A percentile compares a stretch with the other conserved stretches of the same genome.
Conservation (phyloP, 192 early-diverging fungal species). For the Backusella psychrophila region DNA sequence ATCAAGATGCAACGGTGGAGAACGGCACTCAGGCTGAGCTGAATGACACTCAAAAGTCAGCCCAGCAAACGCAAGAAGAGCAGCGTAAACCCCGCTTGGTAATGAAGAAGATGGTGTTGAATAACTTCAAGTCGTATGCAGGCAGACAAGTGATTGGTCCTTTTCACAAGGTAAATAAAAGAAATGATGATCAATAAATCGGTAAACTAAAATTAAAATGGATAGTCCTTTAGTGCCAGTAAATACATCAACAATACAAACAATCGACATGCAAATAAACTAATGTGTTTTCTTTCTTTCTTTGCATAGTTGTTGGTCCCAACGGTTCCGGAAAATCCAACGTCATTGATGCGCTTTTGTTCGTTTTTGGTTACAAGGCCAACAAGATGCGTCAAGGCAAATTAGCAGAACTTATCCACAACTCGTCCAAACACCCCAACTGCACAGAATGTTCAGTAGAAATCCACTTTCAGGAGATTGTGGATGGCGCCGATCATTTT, state of each 20-base stretch:
- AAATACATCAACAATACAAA: neutral
- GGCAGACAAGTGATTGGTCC: conserved; percentile 91
- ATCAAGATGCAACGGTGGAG: neutral
- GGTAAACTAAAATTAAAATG: neutral
- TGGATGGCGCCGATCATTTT: conserved; percentile 69
- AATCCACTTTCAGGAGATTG: conserved; percentile 90
- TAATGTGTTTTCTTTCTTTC: conserved; percentile 36
- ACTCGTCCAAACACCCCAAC: conserved; percentile 72
- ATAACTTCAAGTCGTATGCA: conserved; percentile 97
- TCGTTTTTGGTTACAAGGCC: conserved; percentile 98
- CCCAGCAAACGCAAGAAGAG: conserved; percentile 1
- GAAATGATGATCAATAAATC: neutral
- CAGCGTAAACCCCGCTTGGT: conserved; percentile 41
- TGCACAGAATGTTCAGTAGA: conserved; percentile 82
- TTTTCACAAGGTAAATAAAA: conserved; percentile 82
- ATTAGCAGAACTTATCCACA: conserved; percentile 93
- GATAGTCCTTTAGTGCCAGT: conserved; percentile 67
- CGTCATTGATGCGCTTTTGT: conserved; percentile 95
- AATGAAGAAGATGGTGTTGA: conserved; percentile 75
- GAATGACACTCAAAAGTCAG: neutral
- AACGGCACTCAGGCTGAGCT: neutral
- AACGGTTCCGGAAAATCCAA: conserved; percentile 99
- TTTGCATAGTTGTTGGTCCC: conserved; percentile 81
- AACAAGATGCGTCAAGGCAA: conserved; percentile 98
- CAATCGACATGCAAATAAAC: neutral